Base-by-base conservation (phyloP, 208 protist species). In the Acanthamoeba polyphaga region DNA sequence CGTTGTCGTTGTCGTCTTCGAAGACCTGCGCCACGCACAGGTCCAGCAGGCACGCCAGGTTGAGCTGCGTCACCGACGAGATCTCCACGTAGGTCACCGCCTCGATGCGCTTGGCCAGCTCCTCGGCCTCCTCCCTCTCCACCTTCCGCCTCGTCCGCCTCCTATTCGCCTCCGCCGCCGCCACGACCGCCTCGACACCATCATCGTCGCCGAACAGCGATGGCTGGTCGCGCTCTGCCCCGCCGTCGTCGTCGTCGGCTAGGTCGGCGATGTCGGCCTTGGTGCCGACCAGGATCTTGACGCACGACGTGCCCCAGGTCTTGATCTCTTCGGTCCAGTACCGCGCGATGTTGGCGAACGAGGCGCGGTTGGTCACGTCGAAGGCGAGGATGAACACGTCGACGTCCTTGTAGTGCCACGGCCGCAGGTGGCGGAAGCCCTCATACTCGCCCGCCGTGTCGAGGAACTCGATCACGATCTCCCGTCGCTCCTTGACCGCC, bases 11-110 rank as follows among this genome's bases (percentile, higher is more conserved):
- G 27, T 80, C 38, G 34, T 80, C 70, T 6, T 80, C 70, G 32
- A 80, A 80, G 13, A 80, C 70, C n/a, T 80, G 70, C 70, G 70
- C 29, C 38, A 80, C 70, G 70, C 70, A 80, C 6, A 80, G 70
- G 3, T 99, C 97, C 62, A 99, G 98, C 24, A 98, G 96, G 60
- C 32, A 76, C 85, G 98, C 98, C 10, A 99, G 92, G 93, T 95
- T 95, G 6, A 97, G 94, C 93, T 99, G 98, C 34, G 97, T 99
- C 24, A 98, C 92, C 27, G 98, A 98, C 51, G 96, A 98, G 96
- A 98, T 99, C 92, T 99, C 98, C 12, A 98, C 46, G 95, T 99
- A 99, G 32, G 97, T 96, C 27, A 97, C 87, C 55, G 98, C 98
- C 43, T 93, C 92, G 91, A 99, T 98, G 27, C 97, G 82, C 22